Conservation (phyloP, 2,329 filamentous ascomycete genomes). For the Xylariaceae sp. region DNA sequence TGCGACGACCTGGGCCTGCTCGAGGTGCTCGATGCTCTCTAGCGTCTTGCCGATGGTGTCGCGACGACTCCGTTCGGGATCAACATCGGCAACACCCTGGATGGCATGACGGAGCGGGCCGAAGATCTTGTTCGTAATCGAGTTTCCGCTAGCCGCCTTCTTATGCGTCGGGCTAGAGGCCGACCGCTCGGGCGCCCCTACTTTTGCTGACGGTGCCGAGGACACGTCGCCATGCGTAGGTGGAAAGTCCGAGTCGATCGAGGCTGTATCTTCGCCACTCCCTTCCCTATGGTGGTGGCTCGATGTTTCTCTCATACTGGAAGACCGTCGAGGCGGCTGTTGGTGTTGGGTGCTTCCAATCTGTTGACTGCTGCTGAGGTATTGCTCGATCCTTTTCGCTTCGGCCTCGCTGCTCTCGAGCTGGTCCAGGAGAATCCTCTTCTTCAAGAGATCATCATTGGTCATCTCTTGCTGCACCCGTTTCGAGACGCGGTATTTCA, state of each 20-base stretch:
- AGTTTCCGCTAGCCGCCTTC: conserved; percentile 78
- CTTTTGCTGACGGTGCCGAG: conserved; percentile 62
- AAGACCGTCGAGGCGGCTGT: conserved; percentile 59
- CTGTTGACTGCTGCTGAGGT: conserved; percentile 68
- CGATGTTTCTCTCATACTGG: conserved; percentile 45
- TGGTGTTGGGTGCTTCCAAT: conserved; percentile 28
- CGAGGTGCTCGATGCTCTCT: conserved; percentile 76
- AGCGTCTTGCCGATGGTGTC: conserved; percentile 95
- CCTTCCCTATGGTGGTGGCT: conserved; percentile 46
- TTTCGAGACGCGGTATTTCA: conserved; percentile 87
- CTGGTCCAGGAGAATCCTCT: conserved; percentile 71
- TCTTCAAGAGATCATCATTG: conserved; percentile 84
- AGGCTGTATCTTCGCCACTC: conserved; percentile 69
- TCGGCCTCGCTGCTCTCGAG: conserved; percentile 92
- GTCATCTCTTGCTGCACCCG: conserved; percentile 97
- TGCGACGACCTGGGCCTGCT: conserved; percentile 82
- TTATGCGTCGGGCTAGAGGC: conserved; percentile 52
- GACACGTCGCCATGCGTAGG: conserved; percentile 72
- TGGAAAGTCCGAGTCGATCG: conserved; percentile 93
- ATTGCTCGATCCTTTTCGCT: conserved; percentile 87
- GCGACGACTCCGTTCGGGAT: conserved; percentile 84
- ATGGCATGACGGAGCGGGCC: conserved; percentile 92
- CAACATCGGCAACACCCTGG: conserved; percentile 91
- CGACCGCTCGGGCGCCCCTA: conserved; percentile 56
- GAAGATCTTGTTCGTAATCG: conserved; percentile 89